Evolutionary conservation across 371 early-diverging fungal species (phyloP).

Genomic region (Mucor irregularis): DNA sequence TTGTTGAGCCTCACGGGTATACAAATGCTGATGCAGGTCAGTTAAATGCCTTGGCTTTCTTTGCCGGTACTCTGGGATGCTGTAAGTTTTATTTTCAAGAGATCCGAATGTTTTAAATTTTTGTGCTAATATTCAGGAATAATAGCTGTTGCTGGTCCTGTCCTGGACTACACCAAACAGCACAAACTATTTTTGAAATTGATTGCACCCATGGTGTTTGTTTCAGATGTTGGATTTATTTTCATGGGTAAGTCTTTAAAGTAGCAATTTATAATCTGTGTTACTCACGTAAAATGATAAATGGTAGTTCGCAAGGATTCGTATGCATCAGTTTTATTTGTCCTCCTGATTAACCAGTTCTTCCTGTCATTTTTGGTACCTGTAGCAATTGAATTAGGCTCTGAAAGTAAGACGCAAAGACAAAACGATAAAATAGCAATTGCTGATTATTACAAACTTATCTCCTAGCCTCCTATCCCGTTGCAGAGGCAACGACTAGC

Average conservation of each 20-base stretch:
- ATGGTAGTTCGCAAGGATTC: constrained; percentile 37
- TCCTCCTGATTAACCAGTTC: constrained; percentile 44
- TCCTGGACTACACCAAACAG: constrained; percentile 54
- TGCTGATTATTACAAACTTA: background rate
- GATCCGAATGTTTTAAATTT: background rate
- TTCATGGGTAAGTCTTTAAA: constrained; percentile 34
- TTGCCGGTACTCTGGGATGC: constrained; percentile 41
- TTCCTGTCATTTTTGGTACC: constrained; percentile 54
- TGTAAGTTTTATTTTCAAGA: constrained; percentile 19
- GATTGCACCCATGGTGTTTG: constrained; percentile 48
- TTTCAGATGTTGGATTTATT: constrained; percentile 42
- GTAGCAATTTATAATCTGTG: no score
- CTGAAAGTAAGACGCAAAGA: constrained; percentile 43
- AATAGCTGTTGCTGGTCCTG: constrained; percentile 45
- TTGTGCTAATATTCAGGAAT: background rate
- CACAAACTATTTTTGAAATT: constrained; percentile 43
- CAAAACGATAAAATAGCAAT: background rate
- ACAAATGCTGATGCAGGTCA: constrained; percentile 47
- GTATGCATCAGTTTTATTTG: constrained; percentile 47
- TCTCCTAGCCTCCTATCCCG: constrained; percentile 47
- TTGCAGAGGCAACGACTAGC: constrained; percentile 51
- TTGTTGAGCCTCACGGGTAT: constrained; percentile 57
- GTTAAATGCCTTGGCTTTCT: constrained; percentile 32
- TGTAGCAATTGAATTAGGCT: constrained; percentile 51
- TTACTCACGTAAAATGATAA: background rate